phyloP scores from a whole-genome alignment of 768 basidiomycete genomes.

The Tricholoma sp. region DNA sequence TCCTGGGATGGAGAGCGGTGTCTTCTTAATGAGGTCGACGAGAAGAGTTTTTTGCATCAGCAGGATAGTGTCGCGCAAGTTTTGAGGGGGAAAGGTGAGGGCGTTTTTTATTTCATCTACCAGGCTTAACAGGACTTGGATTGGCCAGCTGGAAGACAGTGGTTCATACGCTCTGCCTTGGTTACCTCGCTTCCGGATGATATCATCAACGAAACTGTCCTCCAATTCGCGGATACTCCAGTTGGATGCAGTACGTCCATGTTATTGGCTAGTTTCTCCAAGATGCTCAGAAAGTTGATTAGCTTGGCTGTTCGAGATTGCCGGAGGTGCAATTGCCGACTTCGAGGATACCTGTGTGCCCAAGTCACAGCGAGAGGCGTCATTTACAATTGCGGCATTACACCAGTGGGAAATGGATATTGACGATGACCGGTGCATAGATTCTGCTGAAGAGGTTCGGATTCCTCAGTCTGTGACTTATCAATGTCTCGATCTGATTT shows the following conservation, averaged over 20 bases:
- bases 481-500: conserved; percentile 2
- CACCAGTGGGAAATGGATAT: conserved; percentile 91
- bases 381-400: conserved; percentile 83
- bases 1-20: conserved; percentile 88
- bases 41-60: conserved; percentile 85
- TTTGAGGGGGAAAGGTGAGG: conserved; percentile 73
- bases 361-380: conserved; percentile 70
- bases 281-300: background rate
- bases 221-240: conserved; percentile 77
- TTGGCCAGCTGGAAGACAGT: conserved; percentile 66
- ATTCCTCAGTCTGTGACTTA: background rate
- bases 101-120: background rate
- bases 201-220: conserved; percentile 76
- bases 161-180: conserved; percentile 87
- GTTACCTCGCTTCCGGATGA: conserved; percentile 85
- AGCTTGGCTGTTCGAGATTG: conserved; percentile 94
- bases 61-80: conserved; percentile 92
- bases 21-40: conserved; percentile 84
- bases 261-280: background rate
- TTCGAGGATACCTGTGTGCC: conserved; percentile 73
- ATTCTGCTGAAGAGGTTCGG: conserved; percentile 77
- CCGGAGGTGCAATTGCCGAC: conserved; percentile 75
- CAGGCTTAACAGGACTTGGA: background rate
- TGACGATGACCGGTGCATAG: conserved; percentile 75
- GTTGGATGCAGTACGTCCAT: conserved; percentile 80